Conservation (phyloP, 768 basidiomycete species). For the Tulasnella sp. region DNA sequence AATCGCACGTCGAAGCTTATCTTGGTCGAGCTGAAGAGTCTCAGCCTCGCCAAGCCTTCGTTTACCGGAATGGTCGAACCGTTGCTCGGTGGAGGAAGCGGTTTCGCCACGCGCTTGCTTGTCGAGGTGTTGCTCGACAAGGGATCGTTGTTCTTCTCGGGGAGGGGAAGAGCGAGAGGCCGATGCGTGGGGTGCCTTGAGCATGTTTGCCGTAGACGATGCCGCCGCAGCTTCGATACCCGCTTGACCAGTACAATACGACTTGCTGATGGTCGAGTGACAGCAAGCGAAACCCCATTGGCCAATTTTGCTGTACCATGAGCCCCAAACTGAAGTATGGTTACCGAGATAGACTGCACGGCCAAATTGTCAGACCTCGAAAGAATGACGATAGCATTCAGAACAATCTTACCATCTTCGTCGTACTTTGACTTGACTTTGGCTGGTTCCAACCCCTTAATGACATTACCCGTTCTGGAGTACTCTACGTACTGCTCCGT, state of each 20-base stretch:
- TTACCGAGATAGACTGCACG: conserved; percentile 77
- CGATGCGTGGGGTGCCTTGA: background rate
- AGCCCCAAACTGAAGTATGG: conserved; percentile 96
- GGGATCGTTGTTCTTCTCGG: background rate
- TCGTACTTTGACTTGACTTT: conserved; percentile 89
- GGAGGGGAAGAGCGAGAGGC: background rate
- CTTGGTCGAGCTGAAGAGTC: conserved; percentile 15
- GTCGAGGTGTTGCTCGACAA: conserved; percentile 4
- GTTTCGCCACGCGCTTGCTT: background rate
- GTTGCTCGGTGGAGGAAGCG: background rate
- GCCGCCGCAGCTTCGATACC: conserved; percentile 56
- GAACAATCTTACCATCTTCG: conserved; percentile 70
- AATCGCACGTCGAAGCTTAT: conserved; percentile 10
- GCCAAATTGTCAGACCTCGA: conserved; percentile 16
- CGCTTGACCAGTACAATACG: conserved; percentile 84
- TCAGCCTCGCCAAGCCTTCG: conserved; percentile 18
- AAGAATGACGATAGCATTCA: conserved; percentile 2
- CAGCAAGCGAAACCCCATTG: conserved; percentile 95
- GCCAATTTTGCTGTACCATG: conserved; percentile 71
- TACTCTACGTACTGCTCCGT: conserved; percentile 98
- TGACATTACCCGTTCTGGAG: conserved; percentile 79
- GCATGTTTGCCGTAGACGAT: conserved; percentile 1
- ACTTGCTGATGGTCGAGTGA: conserved; percentile 74
- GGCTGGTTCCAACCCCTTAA: conserved; percentile 85
- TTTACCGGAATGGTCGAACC: conserved; percentile 13